These are phyloP conservation scores for Evernia prunastri DNA, from an alignment of 495 filamentous ascomycete species.

Conservation along the genomic window DNA sequence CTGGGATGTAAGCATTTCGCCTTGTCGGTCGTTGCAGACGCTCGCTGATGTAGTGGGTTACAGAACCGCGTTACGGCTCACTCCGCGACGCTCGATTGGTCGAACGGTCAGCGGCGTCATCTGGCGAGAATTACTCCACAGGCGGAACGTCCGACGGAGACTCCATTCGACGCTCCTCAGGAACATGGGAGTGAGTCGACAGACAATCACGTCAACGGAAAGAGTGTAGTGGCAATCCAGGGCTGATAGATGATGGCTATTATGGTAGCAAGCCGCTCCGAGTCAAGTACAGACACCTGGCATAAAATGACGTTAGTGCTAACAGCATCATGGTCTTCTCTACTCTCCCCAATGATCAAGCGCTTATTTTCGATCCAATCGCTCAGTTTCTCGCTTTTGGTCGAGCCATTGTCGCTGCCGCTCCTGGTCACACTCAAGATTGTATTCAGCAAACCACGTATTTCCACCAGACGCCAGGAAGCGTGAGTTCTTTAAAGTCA, in stretches of 20 bases:
- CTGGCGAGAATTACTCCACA: constrained; percentile 80
- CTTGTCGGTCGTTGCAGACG: constrained; percentile 20
- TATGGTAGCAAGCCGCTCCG: not conserved
- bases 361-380: not conserved
- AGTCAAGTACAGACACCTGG: not conserved
- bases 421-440: not conserved
- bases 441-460: not conserved
- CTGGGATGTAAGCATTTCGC: constrained; percentile 55
- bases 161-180: constrained; percentile 42
- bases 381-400: not conserved
- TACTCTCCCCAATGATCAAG: not conserved
- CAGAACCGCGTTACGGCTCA: constrained; percentile 73
- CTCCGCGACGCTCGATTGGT: constrained; percentile 74
- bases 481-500: not conserved
- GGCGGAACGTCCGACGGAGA: constrained; percentile 69
- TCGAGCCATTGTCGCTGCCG: not conserved
- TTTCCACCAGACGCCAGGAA: not conserved
- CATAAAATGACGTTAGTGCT: not conserved
- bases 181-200: not conserved
- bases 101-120: constrained; percentile 67
- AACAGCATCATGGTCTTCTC: too few relatives aligned
- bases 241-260: not conserved
- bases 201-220: not conserved
- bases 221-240: not conserved
- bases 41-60: not conserved